phyloP scores from a whole-genome alignment of 768 basidiomycete genomes.

The Pleurotus eryngii region DNA sequence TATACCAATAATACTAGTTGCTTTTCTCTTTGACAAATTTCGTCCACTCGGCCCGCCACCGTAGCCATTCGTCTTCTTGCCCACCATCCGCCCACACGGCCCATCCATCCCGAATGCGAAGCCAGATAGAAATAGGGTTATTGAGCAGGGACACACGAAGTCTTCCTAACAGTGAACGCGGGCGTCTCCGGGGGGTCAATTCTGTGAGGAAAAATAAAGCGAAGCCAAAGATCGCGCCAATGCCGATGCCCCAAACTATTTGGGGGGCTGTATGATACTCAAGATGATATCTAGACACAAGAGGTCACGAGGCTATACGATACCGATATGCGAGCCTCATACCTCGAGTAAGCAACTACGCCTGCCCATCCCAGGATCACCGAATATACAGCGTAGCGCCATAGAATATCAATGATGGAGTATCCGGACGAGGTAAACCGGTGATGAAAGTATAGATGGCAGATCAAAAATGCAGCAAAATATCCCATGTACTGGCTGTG shows the following conservation, averaged over 20 bases:
- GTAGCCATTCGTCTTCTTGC: constrained; percentile 63
- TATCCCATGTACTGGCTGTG: constrained; percentile 92
- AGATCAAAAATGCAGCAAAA: constrained; percentile 71
- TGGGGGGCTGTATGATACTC: constrained; percentile 74
- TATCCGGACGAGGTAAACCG: constrained; percentile 55
- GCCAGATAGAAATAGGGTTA: constrained; percentile 60
- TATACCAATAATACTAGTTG: neutral
- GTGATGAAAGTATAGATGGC: constrained; percentile 72
- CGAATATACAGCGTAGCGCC: constrained; percentile 43
- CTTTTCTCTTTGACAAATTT: constrained; percentile 11
- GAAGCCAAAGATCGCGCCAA: constrained; percentile 56
- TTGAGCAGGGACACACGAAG: constrained; percentile 45
- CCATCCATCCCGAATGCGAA: constrained; percentile 81
- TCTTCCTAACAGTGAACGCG: constrained; percentile 50
- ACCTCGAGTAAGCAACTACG: constrained; percentile 80
- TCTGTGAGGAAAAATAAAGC: constrained; percentile 55
- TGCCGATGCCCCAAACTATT: constrained; percentile 69
- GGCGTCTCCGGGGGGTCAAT: constrained; percentile 51
- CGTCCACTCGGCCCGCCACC: constrained; percentile 63
- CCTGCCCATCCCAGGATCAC: constrained; percentile 54
- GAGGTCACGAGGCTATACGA: neutral
- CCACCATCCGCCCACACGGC: constrained; percentile 79
- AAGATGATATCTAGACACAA: constrained; percentile 53
- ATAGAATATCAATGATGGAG: constrained; percentile 46
- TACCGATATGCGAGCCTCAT: constrained; percentile 13